Evolutionary conservation across 2,329 filamentous ascomycete species (phyloP).

Genomic region (Ophiostoma perfectum): DNA sequence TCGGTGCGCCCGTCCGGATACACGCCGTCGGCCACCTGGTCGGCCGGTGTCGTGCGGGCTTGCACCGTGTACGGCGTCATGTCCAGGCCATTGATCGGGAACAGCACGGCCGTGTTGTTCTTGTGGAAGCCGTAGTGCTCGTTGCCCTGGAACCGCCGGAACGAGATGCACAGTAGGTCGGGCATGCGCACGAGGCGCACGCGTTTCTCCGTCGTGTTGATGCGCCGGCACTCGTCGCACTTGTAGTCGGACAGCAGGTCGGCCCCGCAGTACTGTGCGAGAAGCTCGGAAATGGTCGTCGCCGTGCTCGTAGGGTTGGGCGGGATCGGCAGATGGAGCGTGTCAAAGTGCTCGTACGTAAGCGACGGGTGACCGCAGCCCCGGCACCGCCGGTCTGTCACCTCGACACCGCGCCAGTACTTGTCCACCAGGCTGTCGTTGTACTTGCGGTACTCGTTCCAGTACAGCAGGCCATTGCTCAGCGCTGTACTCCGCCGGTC

Average conservation of each 20-base stretch:
- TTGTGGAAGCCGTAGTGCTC: conserved; percentile 46
- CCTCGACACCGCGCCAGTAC: conserved; percentile 73
- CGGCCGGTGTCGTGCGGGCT: conserved; percentile 16
- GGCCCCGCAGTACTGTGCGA: conserved; percentile 62
- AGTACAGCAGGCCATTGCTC: conserved; percentile 66
- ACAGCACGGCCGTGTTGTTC: conserved; percentile 65
- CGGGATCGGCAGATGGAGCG: conserved; percentile 46
- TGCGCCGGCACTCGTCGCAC: conserved; percentile 68
- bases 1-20: conserved; percentile 37
- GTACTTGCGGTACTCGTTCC: conserved; percentile 62
- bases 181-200: conserved; percentile 73
- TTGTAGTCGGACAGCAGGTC: conserved; percentile 64
- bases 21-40: conserved; percentile 23
- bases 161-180: conserved; percentile 69
- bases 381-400: conserved; percentile 65
- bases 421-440: conserved; percentile 73
- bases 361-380: conserved; percentile 47
- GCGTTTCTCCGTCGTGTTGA: conserved; percentile 62
- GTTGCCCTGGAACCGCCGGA: conserved; percentile 54
- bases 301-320: conserved; percentile 23
- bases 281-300: conserved; percentile 53
- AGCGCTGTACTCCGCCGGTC: conserved; percentile 32
- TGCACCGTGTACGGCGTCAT: conserved; percentile 41
- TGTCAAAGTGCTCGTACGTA: conserved; percentile 46
- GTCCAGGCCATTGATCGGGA: conserved; percentile 67